Conservation (phyloP, 306 rosid genomes). For the Pyrus betulifolia region DNA sequence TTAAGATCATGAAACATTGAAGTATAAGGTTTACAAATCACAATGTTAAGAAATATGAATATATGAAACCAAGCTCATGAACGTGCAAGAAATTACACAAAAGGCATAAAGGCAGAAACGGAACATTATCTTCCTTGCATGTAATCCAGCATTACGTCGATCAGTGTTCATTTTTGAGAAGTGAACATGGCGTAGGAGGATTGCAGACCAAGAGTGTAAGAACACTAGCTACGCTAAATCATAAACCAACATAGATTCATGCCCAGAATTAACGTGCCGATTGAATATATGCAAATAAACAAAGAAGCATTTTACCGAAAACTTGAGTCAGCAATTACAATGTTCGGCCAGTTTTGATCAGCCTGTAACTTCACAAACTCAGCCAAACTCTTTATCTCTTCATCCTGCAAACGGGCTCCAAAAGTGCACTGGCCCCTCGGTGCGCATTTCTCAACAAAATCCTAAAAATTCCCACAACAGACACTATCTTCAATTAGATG, state of each 20-base stretch:
- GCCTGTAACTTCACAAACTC: conserved; percentile 84
- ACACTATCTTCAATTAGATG: background rate
- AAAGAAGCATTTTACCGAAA: background rate
- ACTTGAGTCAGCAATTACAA: conserved; percentile 4
- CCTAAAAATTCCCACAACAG: conserved; percentile 30
- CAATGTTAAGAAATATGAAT: too few species aligned
- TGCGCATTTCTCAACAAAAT: conserved; percentile 75
- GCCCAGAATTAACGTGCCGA: background rate
- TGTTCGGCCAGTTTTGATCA: conserved; percentile 76
- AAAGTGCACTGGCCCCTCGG: conserved; percentile 97
- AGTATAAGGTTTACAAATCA: too few species aligned
- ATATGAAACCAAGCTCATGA: too few species aligned
- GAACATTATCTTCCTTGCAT: background rate
- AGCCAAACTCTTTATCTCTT: conserved; percentile 75
- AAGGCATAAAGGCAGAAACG: too few species aligned
- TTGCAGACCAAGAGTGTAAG: too few species aligned
- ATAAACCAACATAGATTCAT: background rate
- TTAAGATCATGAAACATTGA: too few species aligned
- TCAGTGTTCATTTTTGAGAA: background rate
- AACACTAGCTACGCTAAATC: too few species aligned
- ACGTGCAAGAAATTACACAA: too few species aligned
- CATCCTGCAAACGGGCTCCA: conserved; percentile 85
- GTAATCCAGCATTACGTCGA: background rate
- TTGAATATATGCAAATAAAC: background rate
- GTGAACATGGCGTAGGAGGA: background rate